Evolutionary conservation across 2,329 filamentous ascomycete genomes (phyloP), one percentile per base, ranked within the genome.

Genomic region (Lachnellula cervina): DNA sequence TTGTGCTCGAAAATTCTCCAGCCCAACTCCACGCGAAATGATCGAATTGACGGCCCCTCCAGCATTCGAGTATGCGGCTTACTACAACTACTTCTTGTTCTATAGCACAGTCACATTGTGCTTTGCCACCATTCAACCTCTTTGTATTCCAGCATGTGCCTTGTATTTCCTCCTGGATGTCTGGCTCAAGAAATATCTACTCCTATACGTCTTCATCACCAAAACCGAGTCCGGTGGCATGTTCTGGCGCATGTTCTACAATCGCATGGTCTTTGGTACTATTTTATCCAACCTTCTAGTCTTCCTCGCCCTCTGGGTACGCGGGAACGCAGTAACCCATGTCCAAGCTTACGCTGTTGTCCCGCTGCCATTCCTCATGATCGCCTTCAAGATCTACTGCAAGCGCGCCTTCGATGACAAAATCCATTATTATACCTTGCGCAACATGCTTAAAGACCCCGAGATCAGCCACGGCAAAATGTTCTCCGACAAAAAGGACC

Each of bases 21-120:
- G 84, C 59, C 93, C 93, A 3, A 97, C 94, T 2, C 94, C 94
- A 5, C 82, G 94, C 63, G 88, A 96, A 70, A 77, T 94, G 63
- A 97, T 97, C 63, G 90, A 96, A 71, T 82, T 94, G 68, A 96
- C 92, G 0, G 94, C 94, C 3, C 94, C 94, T 1, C 92, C 90
- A 2, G 79, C 89, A 0, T 97, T 99, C 70, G 92, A 97, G 64
- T 97, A 97, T 68, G 90, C 94, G 56, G 90, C 84, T 64, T 97
- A 97, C 74, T 99, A 97, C 80, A 97, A 97, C 72, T 97, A 96
- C 71, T 97, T 97, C 72, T 78, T 97, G 32, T 99, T 90, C 74
- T 99, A 97, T 74, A 80, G 88, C 23, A 97, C 93, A 0, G 89
- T 97, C 34, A 88, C 90, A 0, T 77, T 99, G 16, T 90, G 86